Conservation (phyloP, 305 asterid genomes). For the Andrographis paniculata region DNA sequence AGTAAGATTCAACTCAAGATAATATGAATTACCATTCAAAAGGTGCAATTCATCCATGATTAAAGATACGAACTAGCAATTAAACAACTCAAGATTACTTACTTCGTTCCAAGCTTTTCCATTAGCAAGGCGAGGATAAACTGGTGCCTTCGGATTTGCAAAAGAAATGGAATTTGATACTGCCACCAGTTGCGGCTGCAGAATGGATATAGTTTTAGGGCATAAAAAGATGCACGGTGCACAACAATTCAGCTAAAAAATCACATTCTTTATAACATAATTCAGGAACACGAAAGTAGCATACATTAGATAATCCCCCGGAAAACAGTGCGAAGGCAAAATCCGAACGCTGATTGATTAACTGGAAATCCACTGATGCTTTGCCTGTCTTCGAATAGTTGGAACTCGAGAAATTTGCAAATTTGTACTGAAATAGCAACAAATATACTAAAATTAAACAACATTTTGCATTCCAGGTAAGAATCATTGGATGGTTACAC, state of each 20-base stretch:
- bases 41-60: not conserved
- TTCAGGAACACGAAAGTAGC: conserved; percentile 17
- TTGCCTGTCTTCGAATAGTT: conserved; percentile 51
- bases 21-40: not conserved
- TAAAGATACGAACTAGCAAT: not conserved
- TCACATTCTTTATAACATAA: too few species aligned
- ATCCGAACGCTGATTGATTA: conserved; percentile 88
- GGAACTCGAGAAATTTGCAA: conserved; percentile 49
- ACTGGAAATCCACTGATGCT: conserved; percentile 52
- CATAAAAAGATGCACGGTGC: not conserved
- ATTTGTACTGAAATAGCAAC: conserved; percentile 55
- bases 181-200: conserved; percentile 81
- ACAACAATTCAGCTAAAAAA: conserved; percentile 11
- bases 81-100: conserved; percentile 19
- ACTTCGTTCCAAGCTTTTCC: conserved; percentile 92
- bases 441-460: not conserved
- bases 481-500: conserved; percentile 7
- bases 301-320: conserved; percentile 72
- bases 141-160: conserved; percentile 74
- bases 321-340: conserved; percentile 81
- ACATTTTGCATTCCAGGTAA: conserved; percentile 4
- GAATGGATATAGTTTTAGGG: conserved; percentile 13
- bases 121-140: conserved; percentile 86
- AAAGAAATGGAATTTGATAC: conserved; percentile 65
- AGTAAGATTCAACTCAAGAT: too few species aligned